Evolutionary conservation across 345 rosid species (phyloP), one percentile per base, ranked within the genome.

Genomic region (Odontarrhena argentea): DNA sequence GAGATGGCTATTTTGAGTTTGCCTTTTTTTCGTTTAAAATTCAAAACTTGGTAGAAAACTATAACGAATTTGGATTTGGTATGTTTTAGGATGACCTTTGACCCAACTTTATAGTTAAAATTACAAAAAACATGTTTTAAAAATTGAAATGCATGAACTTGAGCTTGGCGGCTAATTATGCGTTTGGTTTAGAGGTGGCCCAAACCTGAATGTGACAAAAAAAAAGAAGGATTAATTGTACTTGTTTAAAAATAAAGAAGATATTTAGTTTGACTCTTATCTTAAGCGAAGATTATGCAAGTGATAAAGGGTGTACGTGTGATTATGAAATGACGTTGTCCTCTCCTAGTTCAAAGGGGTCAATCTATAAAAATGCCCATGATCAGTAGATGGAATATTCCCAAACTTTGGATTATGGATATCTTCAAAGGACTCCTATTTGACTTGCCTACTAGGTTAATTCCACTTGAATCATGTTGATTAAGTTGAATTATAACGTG

Each of bases 131-230:
- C 69, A 47, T 55, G 68, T 63, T 63, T 35, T 46, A 37, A 38
- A 49, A 38, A 49, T 57, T 22, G 43, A 56, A 47, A 72, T 64
- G 65, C 76, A 65, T 72, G 76, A 72, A 72, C 70, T 42, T 64
- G 24, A 0, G 34, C 8, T 41, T 25, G 70, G 65, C 53, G 60
- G 76, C 76, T 71, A 3, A 24, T 64, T 56, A 47, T 64, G 65
- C 40, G 65, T 55, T 64, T 56, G 59, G 76, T 55, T 57, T 37
- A 3, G 9, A 36, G 40, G 6, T 36, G 14, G 1, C 69, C 64
- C 46, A 9, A 8, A 3, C 52, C 18, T 51, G 26, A 69, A 60
- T 43, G 10, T 60, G 28, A 50, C 4, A 18, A 41, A 2, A 18
- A 18, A 18, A 18, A 18, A 1, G 1, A 18, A 59, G 32, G 66